These are phyloP conservation scores for Tuber calosporum DNA, from an alignment of 495 filamentous ascomycete genomes.

Conservation along the genomic window DNA sequence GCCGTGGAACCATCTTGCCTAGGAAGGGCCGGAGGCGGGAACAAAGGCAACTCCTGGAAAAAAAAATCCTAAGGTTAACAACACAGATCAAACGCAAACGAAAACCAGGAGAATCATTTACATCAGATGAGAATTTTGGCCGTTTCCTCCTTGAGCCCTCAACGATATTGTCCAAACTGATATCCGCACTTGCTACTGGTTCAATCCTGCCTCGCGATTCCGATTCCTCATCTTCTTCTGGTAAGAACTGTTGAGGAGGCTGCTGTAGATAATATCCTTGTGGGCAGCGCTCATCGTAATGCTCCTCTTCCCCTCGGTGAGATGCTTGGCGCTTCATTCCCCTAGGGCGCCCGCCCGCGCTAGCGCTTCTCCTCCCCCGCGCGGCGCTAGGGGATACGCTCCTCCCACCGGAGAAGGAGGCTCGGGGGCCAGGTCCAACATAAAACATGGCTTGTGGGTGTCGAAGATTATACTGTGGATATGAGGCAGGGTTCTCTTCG, in stretches of 20 bases:
- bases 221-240: slow-evolving; percentile 31
- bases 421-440: slow-evolving; percentile 43
- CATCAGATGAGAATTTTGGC: slow-evolving; percentile 64
- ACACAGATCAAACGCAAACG: slow-evolving; percentile 15
- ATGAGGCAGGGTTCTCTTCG: slow-evolving; percentile 51
- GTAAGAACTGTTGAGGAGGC: slow-evolving; percentile 27
- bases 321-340: slow-evolving; percentile 34
- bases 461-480: slow-evolving; percentile 35
- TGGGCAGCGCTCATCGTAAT: slow-evolving; percentile 23
- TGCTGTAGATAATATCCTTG: slow-evolving; percentile 28
- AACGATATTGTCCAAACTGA: slow-evolving; percentile 95
- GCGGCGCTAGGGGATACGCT: slow-evolving; percentile 73
- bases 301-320: slow-evolving; percentile 29
- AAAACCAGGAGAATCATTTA: slow-evolving; percentile 22
- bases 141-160: slow-evolving; percentile 92
- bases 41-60: slow-evolving; percentile 81
- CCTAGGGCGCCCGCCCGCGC: slow-evolving; percentile 46
- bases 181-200: slow-evolving; percentile 55
- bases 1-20: slow-evolving; percentile 51
- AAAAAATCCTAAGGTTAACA: slow-evolving; percentile 29
- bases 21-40: slow-evolving; percentile 60
- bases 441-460: slow-evolving; percentile 42
- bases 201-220: slow-evolving; percentile 34
- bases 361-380: slow-evolving; percentile 69
- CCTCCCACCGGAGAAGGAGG: slow-evolving; percentile 45